phyloP scores from a whole-genome alignment of 2,329 filamentous ascomycete genomes.

The Gnomoniopsis sp. region DNA sequence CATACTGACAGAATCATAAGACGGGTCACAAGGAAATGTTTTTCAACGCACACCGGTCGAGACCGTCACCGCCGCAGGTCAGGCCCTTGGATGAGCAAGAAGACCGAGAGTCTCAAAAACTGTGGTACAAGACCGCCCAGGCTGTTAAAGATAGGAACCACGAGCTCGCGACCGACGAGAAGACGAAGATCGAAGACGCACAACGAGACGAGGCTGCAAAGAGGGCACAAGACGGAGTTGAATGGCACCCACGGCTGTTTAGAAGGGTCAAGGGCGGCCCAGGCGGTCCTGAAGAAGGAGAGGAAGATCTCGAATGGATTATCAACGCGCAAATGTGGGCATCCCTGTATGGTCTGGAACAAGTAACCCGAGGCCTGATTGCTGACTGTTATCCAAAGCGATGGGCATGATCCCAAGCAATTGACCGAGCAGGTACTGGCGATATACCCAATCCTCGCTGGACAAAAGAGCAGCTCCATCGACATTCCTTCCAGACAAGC shows the following conservation, averaged over 20 bases:
- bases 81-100: conserved; percentile 83
- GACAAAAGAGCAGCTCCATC: conserved; percentile 61
- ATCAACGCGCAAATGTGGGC: conserved; percentile 79
- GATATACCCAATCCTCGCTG: conserved; percentile 80
- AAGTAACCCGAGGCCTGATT: conserved; percentile 4
- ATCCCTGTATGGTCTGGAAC: neutral
- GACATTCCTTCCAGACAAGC: conserved; percentile 49
- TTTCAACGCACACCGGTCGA: conserved; percentile 80
- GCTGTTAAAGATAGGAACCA: conserved; percentile 86
- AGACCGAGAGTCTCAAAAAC: conserved; percentile 81
- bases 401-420: conserved; percentile 55
- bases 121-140: conserved; percentile 79
- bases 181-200: conserved; percentile 90
- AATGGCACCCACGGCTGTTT: conserved; percentile 89
- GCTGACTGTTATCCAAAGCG: conserved; percentile 41
- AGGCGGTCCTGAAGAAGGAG: conserved; percentile 70
- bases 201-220: conserved; percentile 86
- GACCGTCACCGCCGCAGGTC: conserved; percentile 68
- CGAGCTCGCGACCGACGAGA: conserved; percentile 85
- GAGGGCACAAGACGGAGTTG: conserved; percentile 71
- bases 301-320: conserved; percentile 93
- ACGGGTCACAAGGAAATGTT: conserved; percentile 86
- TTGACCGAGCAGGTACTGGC: conserved; percentile 79
- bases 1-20: conserved; percentile 39
- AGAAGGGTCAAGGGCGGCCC: conserved; percentile 68